Base-by-base conservation (phyloP, 345 rosid genomes). In the Leavenworthia alabamica region DNA sequence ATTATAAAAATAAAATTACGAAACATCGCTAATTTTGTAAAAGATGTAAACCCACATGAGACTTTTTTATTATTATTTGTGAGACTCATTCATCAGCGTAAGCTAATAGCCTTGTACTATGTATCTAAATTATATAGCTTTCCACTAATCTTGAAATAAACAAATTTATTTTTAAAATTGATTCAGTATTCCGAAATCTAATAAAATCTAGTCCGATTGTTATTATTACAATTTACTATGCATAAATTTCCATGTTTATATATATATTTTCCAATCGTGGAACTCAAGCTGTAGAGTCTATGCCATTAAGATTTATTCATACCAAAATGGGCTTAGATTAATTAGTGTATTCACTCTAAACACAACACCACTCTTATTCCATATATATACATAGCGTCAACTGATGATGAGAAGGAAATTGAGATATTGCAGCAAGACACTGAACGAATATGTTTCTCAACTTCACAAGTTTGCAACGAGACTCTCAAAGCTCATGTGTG, bases 361-460 rank as follows among this genome's bases (percentile, higher is more conserved):
- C 28, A 26, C 6, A 26, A 4, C 28, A 26, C 28, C 28, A 26
- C 28, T 26, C 39, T 33, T 33, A 12, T 12, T 35, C 39, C 6
- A n/a, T n/a, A n/a, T n/a, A n/a, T n/a, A n/a, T n/a, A n/a, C n/a
- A n/a, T n/a, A n/a, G n/a, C n/a, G n/a, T n/a, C n/a, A n/a, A n/a
- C n/a, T n/a, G n/a, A n/a, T n/a, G n/a, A n/a, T 45, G 61, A 31
- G 60, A 9, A 5, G 1, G 31, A 44, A 60, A 68, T 7, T 6
- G 39, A 42, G 39, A 42, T 24, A 46, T 59, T 76, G 77, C 92
- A 86, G 98, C 54, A 71, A 83, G 68, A 62, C 83, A 22, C 78
- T 89, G 85, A 90, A 83, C 28, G 86, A 83, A 52, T 86, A 92
- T 78, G 79, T 84, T 28, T 67, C 68, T 69, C 86, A 77, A 67